Evolutionary conservation across 73 alveolate genomes (phyloP).

Genomic region (Tetrahymena borealis): DNA sequence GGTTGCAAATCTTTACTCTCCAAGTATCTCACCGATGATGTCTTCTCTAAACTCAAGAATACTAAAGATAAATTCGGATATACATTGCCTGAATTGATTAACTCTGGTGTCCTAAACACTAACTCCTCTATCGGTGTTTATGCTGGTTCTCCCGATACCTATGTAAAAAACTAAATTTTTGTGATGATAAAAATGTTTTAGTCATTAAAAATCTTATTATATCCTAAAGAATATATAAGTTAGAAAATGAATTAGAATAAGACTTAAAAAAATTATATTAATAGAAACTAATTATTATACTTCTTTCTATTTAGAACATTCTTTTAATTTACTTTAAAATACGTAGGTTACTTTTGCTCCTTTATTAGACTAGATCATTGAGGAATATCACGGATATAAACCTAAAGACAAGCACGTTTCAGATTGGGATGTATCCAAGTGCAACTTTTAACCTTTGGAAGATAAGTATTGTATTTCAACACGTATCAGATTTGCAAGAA

Average conservation of each 20-base stretch:
- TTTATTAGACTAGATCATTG: conserved; percentile 7
- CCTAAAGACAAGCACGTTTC: conserved; percentile 32
- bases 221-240: no score
- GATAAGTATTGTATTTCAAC: conserved; percentile 15
- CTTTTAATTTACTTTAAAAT: neutral
- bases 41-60: neutral
- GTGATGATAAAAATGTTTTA: neutral
- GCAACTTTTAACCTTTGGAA: conserved; percentile 20
- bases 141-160: conserved; percentile 40
- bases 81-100: conserved; percentile 21
- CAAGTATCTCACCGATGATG: conserved; percentile 15
- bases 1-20: conserved; percentile 34
- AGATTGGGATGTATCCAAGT: conserved; percentile 24
- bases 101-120: conserved; percentile 34
- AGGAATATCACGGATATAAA: conserved; percentile 30
- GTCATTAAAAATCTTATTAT: no score
- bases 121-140: conserved; percentile 43
- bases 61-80: conserved; percentile 23
- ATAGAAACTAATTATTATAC: no score
- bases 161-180: neutral
- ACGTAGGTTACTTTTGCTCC: conserved; percentile 23
- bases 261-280: no score
- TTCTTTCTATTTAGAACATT: no score
- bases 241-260: no score
- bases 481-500: conserved; percentile 41